Percentiles rank a stretch among this genome's conserved stretches.
phyloP scores from a whole-genome alignment of 2,329 filamentous ascomycete species.

The Colletotrichum gigasporum region DNA sequence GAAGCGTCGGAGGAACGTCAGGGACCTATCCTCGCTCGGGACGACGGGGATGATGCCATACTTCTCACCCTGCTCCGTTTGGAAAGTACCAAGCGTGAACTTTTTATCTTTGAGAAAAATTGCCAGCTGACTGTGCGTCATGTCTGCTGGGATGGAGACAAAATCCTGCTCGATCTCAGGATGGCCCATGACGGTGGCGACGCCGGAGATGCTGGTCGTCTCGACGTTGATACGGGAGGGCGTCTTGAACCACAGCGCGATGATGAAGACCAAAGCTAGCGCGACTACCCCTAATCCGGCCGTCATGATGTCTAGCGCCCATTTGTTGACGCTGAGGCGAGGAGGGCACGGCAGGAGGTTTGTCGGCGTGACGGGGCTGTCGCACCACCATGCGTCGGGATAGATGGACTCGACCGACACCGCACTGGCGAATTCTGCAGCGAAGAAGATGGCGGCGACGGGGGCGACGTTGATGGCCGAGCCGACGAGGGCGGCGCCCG shows the following conservation, averaged over 20 bases:
- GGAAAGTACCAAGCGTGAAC: slow-evolving; percentile 34
- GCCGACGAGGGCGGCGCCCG: slow-evolving; percentile 16
- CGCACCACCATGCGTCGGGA: slow-evolving; percentile 35
- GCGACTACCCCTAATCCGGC: slow-evolving; percentile 26
- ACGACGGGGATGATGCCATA: slow-evolving; percentile 27
- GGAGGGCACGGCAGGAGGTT: slow-evolving; percentile 32
- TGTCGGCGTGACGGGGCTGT: neutral
- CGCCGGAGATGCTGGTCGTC: slow-evolving; percentile 35
- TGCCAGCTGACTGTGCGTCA: slow-evolving; percentile 29
- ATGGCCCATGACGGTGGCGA: slow-evolving; percentile 36
- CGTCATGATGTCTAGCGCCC: slow-evolving; percentile 33
- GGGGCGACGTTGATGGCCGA: slow-evolving; percentile 2
- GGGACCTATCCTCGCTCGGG: neutral
- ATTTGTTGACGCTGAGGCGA: slow-evolving; percentile 30
- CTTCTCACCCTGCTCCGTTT: slow-evolving; percentile 4
- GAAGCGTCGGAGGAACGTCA: neutral
- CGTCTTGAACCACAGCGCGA: slow-evolving; percentile 35
- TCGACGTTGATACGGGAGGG: slow-evolving; percentile 33
- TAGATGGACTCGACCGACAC: slow-evolving; percentile 30
- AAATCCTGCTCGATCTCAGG: slow-evolving; percentile 35
- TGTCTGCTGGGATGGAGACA: slow-evolving; percentile 28
- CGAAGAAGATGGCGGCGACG: slow-evolving; percentile 15
- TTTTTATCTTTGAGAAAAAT: slow-evolving; percentile 27
- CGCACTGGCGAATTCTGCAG: slow-evolving; percentile 32
- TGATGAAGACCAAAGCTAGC: slow-evolving; percentile 24